Evolutionary conservation across 192 early-diverging fungal genomes (phyloP), one percentile per base, ranked within the genome.

Genomic region (Coemansia aciculifera): DNA sequence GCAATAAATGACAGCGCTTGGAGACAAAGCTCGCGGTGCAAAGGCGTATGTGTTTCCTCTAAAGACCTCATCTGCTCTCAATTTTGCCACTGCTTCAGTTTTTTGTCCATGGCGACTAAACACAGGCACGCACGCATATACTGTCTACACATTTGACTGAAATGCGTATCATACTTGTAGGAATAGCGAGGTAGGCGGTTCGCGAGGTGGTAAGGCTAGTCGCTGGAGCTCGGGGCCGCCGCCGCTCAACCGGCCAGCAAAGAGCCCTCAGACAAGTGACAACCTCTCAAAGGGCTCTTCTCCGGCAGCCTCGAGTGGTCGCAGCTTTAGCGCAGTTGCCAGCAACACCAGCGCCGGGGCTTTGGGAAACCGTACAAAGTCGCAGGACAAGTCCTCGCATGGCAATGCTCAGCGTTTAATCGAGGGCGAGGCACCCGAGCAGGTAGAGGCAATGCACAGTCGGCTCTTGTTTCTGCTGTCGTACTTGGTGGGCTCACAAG

Each of bases 401-500:
- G 29, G 54, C n/a, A 24, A 21, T 5, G 38, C 24, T 3, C 65
- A 37, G 23, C 60, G 62, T 44, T 23, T 77, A 32, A 83, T 83
- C 4, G 80, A 83, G 39, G 80, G 80, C 63, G 80, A 83, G 63
- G 67, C 24, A 0, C 49, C 66, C 19, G 80, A 67, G 21, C 75
- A 83, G 62, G 80, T 83, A 17, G 75, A 83, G 34, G 65, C 42
- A 4, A 83, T 83, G 80, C 63, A 83, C 64, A 59, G 49, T 59
- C 75, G 80, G 46, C 65, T 83, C 43, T 63, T 83, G 61, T 83
- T 68, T 62, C 69, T 83, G 23, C 40, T 77, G 9, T 68, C 80
- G 9, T 72, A 68, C 54, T 66, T 83, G 27, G 75, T 83, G 10
- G 80, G 80, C 49, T 67, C 65, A n/a, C 68, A 73, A 38, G 72